Percentiles rank a stretch among this genome's conserved stretches.
phyloP scores from a whole-genome alignment of 2,329 filamentous ascomycete genomes.

The Capronia coronata region DNA sequence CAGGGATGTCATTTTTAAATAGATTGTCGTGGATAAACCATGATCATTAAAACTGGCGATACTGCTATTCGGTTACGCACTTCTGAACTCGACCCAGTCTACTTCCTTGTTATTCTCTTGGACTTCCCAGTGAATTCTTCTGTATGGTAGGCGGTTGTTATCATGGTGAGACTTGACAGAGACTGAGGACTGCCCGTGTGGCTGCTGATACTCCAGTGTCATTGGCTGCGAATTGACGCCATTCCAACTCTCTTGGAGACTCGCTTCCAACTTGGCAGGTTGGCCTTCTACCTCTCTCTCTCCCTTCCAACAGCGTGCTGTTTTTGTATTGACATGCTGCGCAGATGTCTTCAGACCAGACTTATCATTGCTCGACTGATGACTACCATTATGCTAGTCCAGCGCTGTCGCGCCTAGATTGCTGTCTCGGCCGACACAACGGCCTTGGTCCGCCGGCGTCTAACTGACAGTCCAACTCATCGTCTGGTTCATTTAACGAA shows the following conservation, averaged over 20 bases:
- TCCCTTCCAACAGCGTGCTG: too few species aligned
- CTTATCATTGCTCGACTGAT: background rate
- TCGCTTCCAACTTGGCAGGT: background rate
- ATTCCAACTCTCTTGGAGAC: constrained; percentile 6
- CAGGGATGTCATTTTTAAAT: background rate
- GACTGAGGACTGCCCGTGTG: background rate
- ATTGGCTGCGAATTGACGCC: constrained; percentile 7
- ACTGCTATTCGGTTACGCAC: background rate
- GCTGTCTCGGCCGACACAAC: too few species aligned
- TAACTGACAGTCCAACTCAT: too few species aligned
- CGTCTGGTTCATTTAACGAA: too few species aligned
- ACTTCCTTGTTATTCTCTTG: background rate
- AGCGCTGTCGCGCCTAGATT: too few species aligned
- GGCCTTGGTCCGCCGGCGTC: too few species aligned
- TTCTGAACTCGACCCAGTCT: background rate
- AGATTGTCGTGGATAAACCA: background rate
- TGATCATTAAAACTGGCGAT: background rate
- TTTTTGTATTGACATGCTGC: too few species aligned
- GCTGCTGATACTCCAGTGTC: background rate
- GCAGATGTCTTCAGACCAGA: too few species aligned
- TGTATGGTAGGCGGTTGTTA: background rate
- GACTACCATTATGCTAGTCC: too few species aligned
- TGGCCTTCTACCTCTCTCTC: too few species aligned
- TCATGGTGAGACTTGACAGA: too few species aligned
- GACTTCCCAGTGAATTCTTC: too few species aligned